These are phyloP conservation scores for Haplosporangium sp. DNA, from an alignment of 371 early-diverging fungal species.

Conservation along the genomic window DNA sequence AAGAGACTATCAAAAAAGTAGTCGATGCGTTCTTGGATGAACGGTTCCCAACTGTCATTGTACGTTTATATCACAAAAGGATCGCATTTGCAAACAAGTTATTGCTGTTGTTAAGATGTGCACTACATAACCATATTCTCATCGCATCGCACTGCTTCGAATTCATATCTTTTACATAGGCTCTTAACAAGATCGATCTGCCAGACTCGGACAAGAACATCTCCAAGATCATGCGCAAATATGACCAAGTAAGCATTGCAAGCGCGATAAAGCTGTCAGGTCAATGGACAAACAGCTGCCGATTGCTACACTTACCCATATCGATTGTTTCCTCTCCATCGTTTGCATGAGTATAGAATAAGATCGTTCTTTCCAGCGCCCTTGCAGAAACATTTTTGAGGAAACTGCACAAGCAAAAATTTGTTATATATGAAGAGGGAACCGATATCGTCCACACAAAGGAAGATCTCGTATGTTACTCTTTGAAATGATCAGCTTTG, in stretches of 20 bases:
- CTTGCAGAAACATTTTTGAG: constrained; percentile 82
- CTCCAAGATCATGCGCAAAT: constrained; percentile 75
- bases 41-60: constrained; percentile 83
- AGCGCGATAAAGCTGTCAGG: background rate
- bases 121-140: no score
- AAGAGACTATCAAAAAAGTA: constrained; percentile 62
- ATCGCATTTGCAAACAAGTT: background rate
- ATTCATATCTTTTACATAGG: constrained; percentile 41
- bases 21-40: constrained; percentile 78
- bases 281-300: background rate
- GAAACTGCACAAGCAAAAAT: constrained; percentile 75
- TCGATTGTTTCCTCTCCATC: background rate
- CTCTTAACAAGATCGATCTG: constrained; percentile 86
- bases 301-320: background rate
- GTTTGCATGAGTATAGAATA: constrained; percentile 42
- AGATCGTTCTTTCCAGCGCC: constrained; percentile 78
- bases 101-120: background rate
- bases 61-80: constrained; percentile 17
- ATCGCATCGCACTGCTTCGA: background rate
- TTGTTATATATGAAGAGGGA: constrained; percentile 73
- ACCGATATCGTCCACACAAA: constrained; percentile 71
- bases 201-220: constrained; percentile 86
- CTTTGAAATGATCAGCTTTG: background rate
- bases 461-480: constrained; percentile 60
- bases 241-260: constrained; percentile 59